Evolutionary conservation across 1,284 basidiomycete genomes (phyloP), one percentile per base, ranked within the genome.

Genomic region (Trichosporon sp.): DNA sequence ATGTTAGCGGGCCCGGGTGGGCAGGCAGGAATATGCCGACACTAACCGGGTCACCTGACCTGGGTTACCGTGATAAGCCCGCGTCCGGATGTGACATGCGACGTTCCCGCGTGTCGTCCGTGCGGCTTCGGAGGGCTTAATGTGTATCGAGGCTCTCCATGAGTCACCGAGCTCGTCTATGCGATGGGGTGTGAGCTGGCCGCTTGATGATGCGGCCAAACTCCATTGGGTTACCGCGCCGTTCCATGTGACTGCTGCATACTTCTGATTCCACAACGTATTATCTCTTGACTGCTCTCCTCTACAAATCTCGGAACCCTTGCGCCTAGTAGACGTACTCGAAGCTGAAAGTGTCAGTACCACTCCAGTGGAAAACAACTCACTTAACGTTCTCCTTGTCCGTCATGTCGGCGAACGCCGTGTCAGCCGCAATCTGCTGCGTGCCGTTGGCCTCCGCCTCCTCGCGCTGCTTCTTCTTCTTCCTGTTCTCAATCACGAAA

Each of bases 401-500:
- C 4, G 83, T 84, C 68, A 83, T 64, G 77, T 84, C 80, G 11
- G 74, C 56, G 66, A 84, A 84, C 8, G 83, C 82, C 0, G 80
- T 82, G 14, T 74, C 70, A 19, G 64, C 68, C 43, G 77, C 78
- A 16, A 68, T 31, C 64, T 69, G 71, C 21, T 65, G 68, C 40
- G 51, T 37, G 16, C 68, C 68, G 10, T 14, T 2, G 6, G 65
- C 59, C 4, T 19, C 46, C 31, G 61, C 19, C 26, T 69, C 81
- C 77, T 54, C 81, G 10, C 79, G 78, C 46, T 73, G 74, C 38
- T 77, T 72, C 65, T 83, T 80, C 71, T 84, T 84, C 72, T 81
- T 81, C 68, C 74, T 79, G 78, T 87, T 86, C 71, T 83, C 81
- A 54, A 74, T 78, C 21, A 79, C 79, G 76, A 86, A 85, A 4